Conservation (phyloP, 2,329 filamentous ascomycete genomes). For the Verticillium nonalfalfae region DNA sequence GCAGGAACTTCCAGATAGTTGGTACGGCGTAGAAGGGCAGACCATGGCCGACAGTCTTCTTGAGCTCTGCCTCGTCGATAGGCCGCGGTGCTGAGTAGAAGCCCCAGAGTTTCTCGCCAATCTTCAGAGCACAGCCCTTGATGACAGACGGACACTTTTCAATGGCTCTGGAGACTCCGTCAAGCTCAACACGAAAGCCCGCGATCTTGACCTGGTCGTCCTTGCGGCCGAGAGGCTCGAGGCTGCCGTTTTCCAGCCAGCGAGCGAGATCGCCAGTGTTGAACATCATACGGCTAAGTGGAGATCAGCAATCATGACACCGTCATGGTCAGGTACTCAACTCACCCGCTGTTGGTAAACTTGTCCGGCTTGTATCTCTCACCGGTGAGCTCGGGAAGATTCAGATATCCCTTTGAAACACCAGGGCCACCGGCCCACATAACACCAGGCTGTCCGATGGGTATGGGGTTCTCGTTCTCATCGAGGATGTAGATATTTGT, state of each 20-base stretch:
- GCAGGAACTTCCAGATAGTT: slow-evolving; percentile 32
- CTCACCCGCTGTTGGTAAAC: slow-evolving; percentile 45
- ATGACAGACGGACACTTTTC: slow-evolving; percentile 37
- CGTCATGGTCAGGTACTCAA: not conserved
- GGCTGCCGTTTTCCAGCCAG: slow-evolving; percentile 45
- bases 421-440: slow-evolving; percentile 54
- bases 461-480: slow-evolving; percentile 31
- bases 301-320: not conserved
- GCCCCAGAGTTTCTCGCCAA: slow-evolving; percentile 41
- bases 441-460: slow-evolving; percentile 38
- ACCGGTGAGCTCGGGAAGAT: slow-evolving; percentile 42
- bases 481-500: slow-evolving; percentile 50
- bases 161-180: slow-evolving; percentile 47
- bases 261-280: slow-evolving; percentile 53
- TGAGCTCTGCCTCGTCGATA: slow-evolving; percentile 28
- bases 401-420: slow-evolving; percentile 49
- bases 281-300: slow-evolving; percentile 42
- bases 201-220: slow-evolving; percentile 56
- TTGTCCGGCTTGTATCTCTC: slow-evolving; percentile 42
- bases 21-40: slow-evolving; percentile 53
- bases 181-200: slow-evolving; percentile 55
- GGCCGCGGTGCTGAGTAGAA: slow-evolving; percentile 34
- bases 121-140: slow-evolving; percentile 39
- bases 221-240: slow-evolving; percentile 49
- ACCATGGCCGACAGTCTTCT: slow-evolving; percentile 29